Percentiles rank a stretch among this genome's conserved stretches.
phyloP scores from a whole-genome alignment of 2,329 filamentous ascomycete genomes.

The Phaeosphaeria sp. region DNA sequence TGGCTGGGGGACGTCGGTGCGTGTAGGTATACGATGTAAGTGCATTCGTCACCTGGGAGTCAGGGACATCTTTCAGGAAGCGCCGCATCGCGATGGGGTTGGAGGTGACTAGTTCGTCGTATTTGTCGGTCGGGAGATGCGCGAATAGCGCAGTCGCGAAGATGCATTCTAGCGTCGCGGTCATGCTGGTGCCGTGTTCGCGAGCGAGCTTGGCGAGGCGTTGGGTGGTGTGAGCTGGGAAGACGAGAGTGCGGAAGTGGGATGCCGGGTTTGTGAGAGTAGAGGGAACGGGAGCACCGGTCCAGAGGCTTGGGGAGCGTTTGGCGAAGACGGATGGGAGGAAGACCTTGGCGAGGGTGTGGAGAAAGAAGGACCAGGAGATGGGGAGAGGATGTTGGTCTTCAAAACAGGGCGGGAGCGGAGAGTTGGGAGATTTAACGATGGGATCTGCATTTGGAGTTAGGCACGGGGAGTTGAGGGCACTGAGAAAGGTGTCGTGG shows the following conservation, averaged over 20 bases:
- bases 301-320: conserved; percentile 27
- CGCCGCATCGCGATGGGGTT: conserved; percentile 50
- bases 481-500: conserved; percentile 51
- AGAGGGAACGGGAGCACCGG: conserved; percentile 25
- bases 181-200: conserved; percentile 50
- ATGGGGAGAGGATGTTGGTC: conserved; percentile 49
- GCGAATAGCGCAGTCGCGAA: conserved; percentile 49
- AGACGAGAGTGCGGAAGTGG: conserved; percentile 37
- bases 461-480: conserved; percentile 27
- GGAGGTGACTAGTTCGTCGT: conserved; percentile 38
- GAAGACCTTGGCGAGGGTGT: conserved; percentile 42
- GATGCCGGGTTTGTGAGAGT: conserved; percentile 19
- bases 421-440: conserved; percentile 14
- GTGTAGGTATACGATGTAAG: conserved; percentile 18
- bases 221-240: conserved; percentile 40
- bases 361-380: conserved; percentile 45
- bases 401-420: conserved; percentile 53
- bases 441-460: conserved; percentile 5
- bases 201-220: conserved; percentile 45
- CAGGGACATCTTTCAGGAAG: conserved; percentile 33
- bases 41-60: conserved; percentile 42
- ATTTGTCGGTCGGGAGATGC: conserved; percentile 34
- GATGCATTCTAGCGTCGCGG: conserved; percentile 49
- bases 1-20: conserved; percentile 11
- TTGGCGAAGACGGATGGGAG: conserved; percentile 33